These are phyloP conservation scores for Lentinus polychrous DNA, from an alignment of 1,284 basidiomycete species.

Conservation along the genomic window DNA sequence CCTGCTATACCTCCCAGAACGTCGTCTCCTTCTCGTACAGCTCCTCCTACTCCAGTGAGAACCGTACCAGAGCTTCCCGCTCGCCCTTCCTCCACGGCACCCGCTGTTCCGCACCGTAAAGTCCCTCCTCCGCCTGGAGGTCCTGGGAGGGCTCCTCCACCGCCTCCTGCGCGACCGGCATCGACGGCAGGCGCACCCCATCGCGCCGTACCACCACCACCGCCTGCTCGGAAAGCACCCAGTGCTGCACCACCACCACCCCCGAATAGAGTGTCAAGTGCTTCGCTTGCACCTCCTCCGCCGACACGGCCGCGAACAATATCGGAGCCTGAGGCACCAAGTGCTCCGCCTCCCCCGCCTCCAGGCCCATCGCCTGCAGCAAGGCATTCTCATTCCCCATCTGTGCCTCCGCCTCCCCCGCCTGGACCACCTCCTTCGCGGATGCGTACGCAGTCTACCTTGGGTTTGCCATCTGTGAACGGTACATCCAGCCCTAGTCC, in stretches of 20 bases:
- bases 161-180: conserved; percentile 23
- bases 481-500: conserved; percentile 15
- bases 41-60: conserved; percentile 20
- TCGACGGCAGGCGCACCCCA: conserved; percentile 23
- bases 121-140: conserved; percentile 28
- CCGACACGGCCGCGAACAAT: conserved; percentile 22
- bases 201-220: conserved; percentile 28
- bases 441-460: conserved; percentile 17
- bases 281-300: conserved; percentile 12
- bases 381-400: conserved; percentile 15
- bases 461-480: conserved; percentile 20
- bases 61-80: conserved; percentile 18
- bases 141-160: conserved; percentile 23
- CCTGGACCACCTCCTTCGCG: conserved; percentile 28
- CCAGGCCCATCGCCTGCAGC: conserved; percentile 31
- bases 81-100: conserved; percentile 23
- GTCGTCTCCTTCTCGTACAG: conserved; percentile 17
- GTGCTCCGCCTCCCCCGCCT: conserved; percentile 20
- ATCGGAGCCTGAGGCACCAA: conserved; percentile 17
- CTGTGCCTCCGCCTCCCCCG: conserved; percentile 28
- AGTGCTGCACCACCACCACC: conserved; percentile 20
- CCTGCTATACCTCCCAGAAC: conserved; percentile 23
- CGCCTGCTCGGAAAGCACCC: conserved; percentile 26
- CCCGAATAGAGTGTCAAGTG: conserved; percentile 13
- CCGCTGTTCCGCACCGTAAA: conserved; percentile 31